These are phyloP conservation scores for Apiosordaria backusii DNA, from an alignment of 495 filamentous ascomycete genomes.

Conservation along the genomic window DNA sequence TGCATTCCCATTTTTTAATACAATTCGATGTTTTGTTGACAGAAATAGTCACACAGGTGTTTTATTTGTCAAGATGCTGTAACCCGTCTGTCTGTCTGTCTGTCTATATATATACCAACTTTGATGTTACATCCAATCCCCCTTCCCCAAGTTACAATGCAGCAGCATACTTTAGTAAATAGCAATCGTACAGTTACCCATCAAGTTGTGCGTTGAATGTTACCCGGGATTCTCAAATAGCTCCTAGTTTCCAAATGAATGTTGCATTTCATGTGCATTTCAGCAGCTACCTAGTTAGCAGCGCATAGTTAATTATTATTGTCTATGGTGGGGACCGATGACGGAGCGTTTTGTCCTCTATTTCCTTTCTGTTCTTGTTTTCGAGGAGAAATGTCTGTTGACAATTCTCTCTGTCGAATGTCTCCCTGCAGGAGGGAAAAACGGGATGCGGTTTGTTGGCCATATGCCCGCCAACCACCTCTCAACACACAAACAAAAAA, in stretches of 20 bases:
- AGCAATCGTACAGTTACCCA: neutral
- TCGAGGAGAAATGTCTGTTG: too few relatives aligned
- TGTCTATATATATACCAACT: neutral
- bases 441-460: neutral
- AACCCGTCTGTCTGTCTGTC: too few relatives aligned
- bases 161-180: neutral
- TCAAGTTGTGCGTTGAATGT: neutral
- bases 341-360: neutral
- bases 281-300: neutral
- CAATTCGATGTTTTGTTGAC: too few relatives aligned
- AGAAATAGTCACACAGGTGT: too few relatives aligned
- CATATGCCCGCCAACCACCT: neutral
- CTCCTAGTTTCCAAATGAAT: neutral
- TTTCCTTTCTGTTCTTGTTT: neutral
- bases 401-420: neutral
- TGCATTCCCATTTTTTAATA: neutral
- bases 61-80: neutral
- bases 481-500: neutral
- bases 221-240: neutral
- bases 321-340: neutral
- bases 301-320: neutral
- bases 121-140: neutral
- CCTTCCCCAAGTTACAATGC: neutral
- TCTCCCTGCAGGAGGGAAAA: neutral
- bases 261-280: neutral